Percentiles rank a stretch among this genome's conserved stretches.
These are phyloP conservation scores for Aspergillus brunneoviolaceus DNA, from an alignment of 2,329 filamentous ascomycete species.

Conservation along the genomic window DNA sequence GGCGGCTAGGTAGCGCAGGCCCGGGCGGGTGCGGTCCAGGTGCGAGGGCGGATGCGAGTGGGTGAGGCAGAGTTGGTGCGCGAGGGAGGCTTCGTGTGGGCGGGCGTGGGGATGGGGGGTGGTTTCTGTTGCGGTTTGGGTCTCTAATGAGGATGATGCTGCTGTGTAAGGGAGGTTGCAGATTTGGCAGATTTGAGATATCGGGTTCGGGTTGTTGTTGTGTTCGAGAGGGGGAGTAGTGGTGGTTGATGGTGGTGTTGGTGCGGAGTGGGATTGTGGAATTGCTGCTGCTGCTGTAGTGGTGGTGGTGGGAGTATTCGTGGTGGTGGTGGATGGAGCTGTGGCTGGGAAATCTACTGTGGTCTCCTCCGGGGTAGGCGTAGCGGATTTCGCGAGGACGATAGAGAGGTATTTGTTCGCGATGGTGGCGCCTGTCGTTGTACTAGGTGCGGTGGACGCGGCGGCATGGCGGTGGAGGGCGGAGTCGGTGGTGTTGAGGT, in stretches of 20 bases:
- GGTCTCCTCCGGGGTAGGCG: neutral
- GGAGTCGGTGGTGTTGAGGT: slow-evolving; percentile 32
- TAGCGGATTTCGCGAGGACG: slow-evolving; percentile 36
- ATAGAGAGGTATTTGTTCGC: slow-evolving; percentile 49
- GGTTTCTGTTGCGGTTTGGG: neutral
- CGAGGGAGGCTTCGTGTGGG: slow-evolving; percentile 52
- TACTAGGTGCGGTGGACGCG: slow-evolving; percentile 14
- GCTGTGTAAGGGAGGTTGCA: slow-evolving; percentile 58
- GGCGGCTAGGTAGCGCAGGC: slow-evolving; percentile 55
- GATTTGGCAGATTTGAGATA: slow-evolving; percentile 49
- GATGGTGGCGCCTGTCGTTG: slow-evolving; percentile 28
- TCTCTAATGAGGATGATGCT: slow-evolving; percentile 3
- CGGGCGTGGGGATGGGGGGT: neutral
- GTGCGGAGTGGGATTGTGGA: neutral
- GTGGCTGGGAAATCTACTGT: neutral
- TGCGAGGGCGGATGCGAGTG: slow-evolving; percentile 59
- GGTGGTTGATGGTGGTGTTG: neutral
- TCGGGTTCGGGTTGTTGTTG: neutral
- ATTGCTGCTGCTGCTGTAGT: neutral
- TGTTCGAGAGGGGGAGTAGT: neutral
- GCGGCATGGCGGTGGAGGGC: slow-evolving; percentile 29
- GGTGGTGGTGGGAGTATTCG: neutral
- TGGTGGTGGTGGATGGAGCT: neutral
- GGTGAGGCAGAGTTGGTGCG: slow-evolving; percentile 57
- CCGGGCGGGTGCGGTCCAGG: slow-evolving; percentile 57